Percentiles rank a stretch among this genome's conserved stretches.
Conservation (phyloP, 1,139 yeast species). For the Candida neerlandica region DNA sequence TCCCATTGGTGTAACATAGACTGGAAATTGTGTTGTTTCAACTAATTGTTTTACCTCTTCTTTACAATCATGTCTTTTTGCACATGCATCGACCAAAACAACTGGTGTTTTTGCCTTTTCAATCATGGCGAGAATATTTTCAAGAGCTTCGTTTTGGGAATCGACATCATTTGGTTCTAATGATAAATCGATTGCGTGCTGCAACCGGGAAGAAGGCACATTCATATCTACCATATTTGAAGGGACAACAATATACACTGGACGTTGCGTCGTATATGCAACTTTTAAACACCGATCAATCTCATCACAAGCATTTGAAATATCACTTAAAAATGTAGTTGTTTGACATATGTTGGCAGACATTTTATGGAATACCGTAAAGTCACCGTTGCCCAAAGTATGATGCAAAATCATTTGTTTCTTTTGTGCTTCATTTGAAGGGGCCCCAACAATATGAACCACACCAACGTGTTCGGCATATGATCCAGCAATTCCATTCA, state of each 20-base stretch:
- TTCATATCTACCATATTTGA: constrained; percentile 73
- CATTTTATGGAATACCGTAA: constrained; percentile 49
- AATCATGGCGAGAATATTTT: constrained; percentile 55
- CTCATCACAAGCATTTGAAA: constrained; percentile 62
- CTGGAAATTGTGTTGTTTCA: constrained; percentile 75
- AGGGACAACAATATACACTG: constrained; percentile 82
- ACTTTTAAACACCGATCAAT: constrained; percentile 76
- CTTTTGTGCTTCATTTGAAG: constrained; percentile 40
- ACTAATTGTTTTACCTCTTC: constrained; percentile 65
- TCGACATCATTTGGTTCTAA: constrained; percentile 66
- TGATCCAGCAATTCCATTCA: constrained; percentile 46
- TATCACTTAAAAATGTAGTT: constrained; percentile 63
- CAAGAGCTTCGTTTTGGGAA: constrained; percentile 73
- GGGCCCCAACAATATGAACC: constrained; percentile 44
- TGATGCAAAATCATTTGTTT: constrained; percentile 45
- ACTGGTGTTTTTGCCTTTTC: constrained; percentile 65
- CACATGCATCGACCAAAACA: constrained; percentile 85
- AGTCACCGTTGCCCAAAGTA: constrained; percentile 50
- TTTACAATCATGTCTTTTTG: constrained; percentile 72
- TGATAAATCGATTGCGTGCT: constrained; percentile 64
- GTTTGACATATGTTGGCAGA: constrained; percentile 69
- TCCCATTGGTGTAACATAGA: constrained; percentile 90
- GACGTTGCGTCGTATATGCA: constrained; percentile 74
- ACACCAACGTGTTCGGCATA: constrained; percentile 47
- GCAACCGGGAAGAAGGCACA: constrained; percentile 58